Conservation (phyloP, 2,329 filamentous ascomycete species). For the Rhynchosporium graminicola region DNA sequence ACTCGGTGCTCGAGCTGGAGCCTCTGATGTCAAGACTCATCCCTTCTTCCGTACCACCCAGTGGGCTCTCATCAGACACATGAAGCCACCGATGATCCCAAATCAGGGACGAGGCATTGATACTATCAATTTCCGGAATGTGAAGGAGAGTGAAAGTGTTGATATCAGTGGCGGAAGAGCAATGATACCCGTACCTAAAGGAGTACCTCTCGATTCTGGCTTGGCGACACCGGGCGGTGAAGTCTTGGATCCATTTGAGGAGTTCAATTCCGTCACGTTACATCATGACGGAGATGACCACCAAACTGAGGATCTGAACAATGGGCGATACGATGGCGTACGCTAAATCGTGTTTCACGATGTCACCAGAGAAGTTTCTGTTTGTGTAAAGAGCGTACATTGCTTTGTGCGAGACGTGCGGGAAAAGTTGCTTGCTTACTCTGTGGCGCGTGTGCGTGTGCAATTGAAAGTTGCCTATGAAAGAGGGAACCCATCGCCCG, state of each 20-base stretch:
- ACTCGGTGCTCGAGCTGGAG: slow-evolving; percentile 88
- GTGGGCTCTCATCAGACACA: slow-evolving; percentile 95
- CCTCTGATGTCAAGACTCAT: slow-evolving; percentile 94
- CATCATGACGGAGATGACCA: slow-evolving; percentile 89
- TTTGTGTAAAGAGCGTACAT: slow-evolving; percentile 22
- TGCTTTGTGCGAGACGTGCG: slow-evolving; percentile 12
- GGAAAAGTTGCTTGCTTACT: slow-evolving; percentile 13
- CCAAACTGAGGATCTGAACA: slow-evolving; percentile 37
- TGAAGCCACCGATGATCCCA: slow-evolving; percentile 96
- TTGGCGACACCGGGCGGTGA: slow-evolving; percentile 84
- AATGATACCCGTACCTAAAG: slow-evolving; percentile 58
- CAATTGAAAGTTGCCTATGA: not conserved
- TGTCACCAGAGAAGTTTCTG: slow-evolving; percentile 7
- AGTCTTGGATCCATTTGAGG: slow-evolving; percentile 86
- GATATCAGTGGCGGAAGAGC: slow-evolving; percentile 67
- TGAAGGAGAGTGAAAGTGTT: slow-evolving; percentile 95
- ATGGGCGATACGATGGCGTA: slow-evolving; percentile 35
- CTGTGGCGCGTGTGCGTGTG: not conserved
- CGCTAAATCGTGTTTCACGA: not conserved
- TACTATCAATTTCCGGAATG: slow-evolving; percentile 95
- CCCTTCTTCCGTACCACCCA: slow-evolving; percentile 95
- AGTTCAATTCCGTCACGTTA: slow-evolving; percentile 97
- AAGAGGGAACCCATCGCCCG: not conserved
- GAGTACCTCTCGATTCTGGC: slow-evolving; percentile 83
- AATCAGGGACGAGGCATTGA: slow-evolving; percentile 88